Base-by-base conservation (phyloP, 164 flowering plant species). In the Aristolochia fimbriata region DNA sequence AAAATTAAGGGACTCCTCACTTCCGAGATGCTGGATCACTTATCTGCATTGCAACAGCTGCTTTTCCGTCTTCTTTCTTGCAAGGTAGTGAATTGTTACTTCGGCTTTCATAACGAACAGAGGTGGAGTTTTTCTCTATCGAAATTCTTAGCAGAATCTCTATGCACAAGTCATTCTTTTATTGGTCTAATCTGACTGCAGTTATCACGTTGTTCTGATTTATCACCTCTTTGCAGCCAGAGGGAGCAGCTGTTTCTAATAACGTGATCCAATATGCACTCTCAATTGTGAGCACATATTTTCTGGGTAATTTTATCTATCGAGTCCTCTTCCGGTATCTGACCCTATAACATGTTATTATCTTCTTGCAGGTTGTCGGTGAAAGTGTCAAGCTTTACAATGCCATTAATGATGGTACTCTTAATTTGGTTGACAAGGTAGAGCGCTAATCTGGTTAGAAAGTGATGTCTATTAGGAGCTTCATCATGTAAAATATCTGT, bases 361-460 rank as follows among this genome's bases (percentile, higher is more conserved):
- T 76, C 54, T 68, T 4, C n/a, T 66, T 37, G 57, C 62, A 94
- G 99, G 99, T 94, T 71, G 96, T 96, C 57, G 70, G 83, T 16
- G 99, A 94, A 73, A 94, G 97, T 71, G 78, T 76, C 24, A 91
- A 83, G 75, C 80, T 94, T 48, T 84, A 86, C 65, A 84, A 77
- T 74, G 97, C 96, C 51, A 85, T 94, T 60, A 86, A 80, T 62
- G 91, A 91, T 71, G 97, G 96, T 33, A 79, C 84, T 48, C 78
- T 81, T 55, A 94, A 91, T 77, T 64, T 94, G 77, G 91, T 90
- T 70, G 99, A 94, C 81, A 94, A 94, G 95, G 99, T 93, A 43
- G 25, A 24, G 41, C 59, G 17, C 16, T 11, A 15, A n/a, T 46
- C 46, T 51, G 51, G 57, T 41, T 15, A 17, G n/a, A 21, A 54